Base-by-base conservation (phyloP, 164 flowering plant genomes). In the Nymphaea colorata region DNA sequence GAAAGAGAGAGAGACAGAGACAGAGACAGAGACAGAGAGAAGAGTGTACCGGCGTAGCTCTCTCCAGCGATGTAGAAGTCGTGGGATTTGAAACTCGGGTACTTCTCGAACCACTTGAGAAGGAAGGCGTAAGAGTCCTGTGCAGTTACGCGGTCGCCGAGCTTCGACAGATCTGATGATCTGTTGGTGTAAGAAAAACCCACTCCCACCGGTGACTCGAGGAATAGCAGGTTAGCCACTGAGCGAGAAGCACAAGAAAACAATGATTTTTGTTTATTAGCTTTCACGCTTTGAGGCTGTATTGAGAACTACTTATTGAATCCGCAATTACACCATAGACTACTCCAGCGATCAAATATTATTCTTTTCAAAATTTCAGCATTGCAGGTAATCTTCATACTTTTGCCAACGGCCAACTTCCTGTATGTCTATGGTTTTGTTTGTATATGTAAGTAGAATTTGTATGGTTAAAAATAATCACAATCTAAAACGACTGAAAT, bases 131-230 rank as follows among this genome's bases (percentile, higher is more conserved):
- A 61, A n/a, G 85, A 78, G 61, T 86, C 90, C 3, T 72, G 59
- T 1, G 90, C 87, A 3, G 87, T 81, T 16, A 79, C 62, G 62
- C 41, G 11, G 69, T 84, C 90, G 2, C 86, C 90, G 14, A 86
- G 79, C 57, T 41, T 62, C 7, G 25, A n/a, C 41, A 82, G 53
- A 72, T 86, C 86, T 25, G 44, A 42, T 0, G 85, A 44, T 2
- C 74, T 81, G 75, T 84, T 86, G 6, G 90, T 77, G 74, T 86
- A 86, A 2, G 90, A 86, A 61, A 74, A 86, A 3, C 90, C 87
- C 4, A 86, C 87, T 0, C 87, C 90, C 15, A 84, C 85, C 0
- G 87, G 89, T 42, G 87, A 70, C 72, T 86, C 90, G 71, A 85
- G 41, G 73, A 85, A 85, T 44, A 85, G 76, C 69, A 85, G 67